These are phyloP conservation scores for Paulownia fortunei DNA, from an alignment of 257 asterid species.

Conservation along the genomic window DNA sequence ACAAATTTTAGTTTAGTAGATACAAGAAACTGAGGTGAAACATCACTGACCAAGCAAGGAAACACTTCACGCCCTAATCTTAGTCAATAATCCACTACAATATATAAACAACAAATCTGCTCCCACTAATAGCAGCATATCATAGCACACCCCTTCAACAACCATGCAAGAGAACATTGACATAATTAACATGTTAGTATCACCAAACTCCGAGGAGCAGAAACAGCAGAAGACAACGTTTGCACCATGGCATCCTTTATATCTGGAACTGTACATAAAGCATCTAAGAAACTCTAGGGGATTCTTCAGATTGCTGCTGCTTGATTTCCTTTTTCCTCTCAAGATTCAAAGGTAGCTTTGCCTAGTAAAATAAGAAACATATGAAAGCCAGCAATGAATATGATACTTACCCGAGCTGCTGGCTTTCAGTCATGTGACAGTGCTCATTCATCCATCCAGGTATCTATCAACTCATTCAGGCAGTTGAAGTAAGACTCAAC, in stretches of 20 bases:
- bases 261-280: slow-evolving; percentile 12
- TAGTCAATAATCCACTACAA: slow-evolving; percentile 17
- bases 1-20: slow-evolving; percentile 19
- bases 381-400: slow-evolving; percentile 59
- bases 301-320: slow-evolving; percentile 20
- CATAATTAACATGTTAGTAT: slow-evolving; percentile 12
- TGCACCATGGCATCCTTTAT: slow-evolving; percentile 30
- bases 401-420: slow-evolving; percentile 55
- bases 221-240: background rate
- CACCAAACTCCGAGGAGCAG: slow-evolving; percentile 27
- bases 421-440: slow-evolving; percentile 40
- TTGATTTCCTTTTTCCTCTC: slow-evolving; percentile 16
- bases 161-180: slow-evolving; percentile 5
- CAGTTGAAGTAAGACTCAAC: slow-evolving; percentile 60
- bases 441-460: background rate
- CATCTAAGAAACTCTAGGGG: slow-evolving; percentile 22
- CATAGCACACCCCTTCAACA: slow-evolving; percentile 15
- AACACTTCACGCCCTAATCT: slow-evolving; percentile 20
- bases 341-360: slow-evolving; percentile 28
- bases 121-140: slow-evolving; percentile 3
- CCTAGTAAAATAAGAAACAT: slow-evolving; percentile 47
- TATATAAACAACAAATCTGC: slow-evolving; percentile 19
- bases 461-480: slow-evolving; percentile 36
- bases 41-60: background rate
- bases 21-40: background rate